A percentile compares a stretch with the other conserved stretches of the same genome.
These are phyloP conservation scores for Globisporangium radiosum DNA, from an alignment of 352 stramenopile genomes.

Conservation along the genomic window DNA sequence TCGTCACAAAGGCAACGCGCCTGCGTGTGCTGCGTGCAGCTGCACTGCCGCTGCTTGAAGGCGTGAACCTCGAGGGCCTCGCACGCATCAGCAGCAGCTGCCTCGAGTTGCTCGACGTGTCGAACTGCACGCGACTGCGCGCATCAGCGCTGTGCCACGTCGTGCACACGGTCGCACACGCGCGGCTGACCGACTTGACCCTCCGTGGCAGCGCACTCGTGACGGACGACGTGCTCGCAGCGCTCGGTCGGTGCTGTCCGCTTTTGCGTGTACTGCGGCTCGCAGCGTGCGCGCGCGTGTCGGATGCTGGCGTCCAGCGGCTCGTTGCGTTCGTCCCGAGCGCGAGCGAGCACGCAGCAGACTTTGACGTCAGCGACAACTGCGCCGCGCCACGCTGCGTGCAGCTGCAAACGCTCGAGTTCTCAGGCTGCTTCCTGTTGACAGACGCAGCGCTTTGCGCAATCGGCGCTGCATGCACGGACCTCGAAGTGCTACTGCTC, in stretches of 20 bases:
- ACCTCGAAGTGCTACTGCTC: conserved; percentile 39
- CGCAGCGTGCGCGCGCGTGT: conserved; percentile 46
- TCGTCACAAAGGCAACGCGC: conserved; percentile 33
- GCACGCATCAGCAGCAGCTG: conserved; percentile 18
- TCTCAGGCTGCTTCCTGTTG: conserved; percentile 63
- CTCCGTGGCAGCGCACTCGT: conserved; percentile 46
- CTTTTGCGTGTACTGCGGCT: conserved; percentile 34
- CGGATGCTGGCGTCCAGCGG: conserved; percentile 38
- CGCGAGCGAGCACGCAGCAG: conserved; percentile 17
- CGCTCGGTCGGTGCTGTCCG: conserved; percentile 34
- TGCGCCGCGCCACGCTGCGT: conserved; percentile 24
- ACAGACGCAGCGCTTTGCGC: conserved; percentile 37
- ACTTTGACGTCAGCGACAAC: conserved; percentile 20
- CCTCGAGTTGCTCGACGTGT: conserved; percentile 30
- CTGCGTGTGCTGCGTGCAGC: conserved; percentile 28
- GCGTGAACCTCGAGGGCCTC: conserved; percentile 49
- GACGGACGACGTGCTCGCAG: conserved; percentile 44
- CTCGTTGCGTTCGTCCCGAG: conserved; percentile 33
- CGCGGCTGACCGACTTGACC: conserved; percentile 33
- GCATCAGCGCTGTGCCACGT: conserved; percentile 35
- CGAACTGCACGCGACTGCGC: conserved; percentile 29
- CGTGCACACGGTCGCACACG: conserved; percentile 24
- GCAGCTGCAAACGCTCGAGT: conserved; percentile 37
- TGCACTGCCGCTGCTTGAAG: conserved; percentile 47
- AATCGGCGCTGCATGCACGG: conserved; percentile 27